phyloP scores from a whole-genome alignment of 2,329 filamentous ascomycete genomes.

The Colletotrichum shisoi region DNA sequence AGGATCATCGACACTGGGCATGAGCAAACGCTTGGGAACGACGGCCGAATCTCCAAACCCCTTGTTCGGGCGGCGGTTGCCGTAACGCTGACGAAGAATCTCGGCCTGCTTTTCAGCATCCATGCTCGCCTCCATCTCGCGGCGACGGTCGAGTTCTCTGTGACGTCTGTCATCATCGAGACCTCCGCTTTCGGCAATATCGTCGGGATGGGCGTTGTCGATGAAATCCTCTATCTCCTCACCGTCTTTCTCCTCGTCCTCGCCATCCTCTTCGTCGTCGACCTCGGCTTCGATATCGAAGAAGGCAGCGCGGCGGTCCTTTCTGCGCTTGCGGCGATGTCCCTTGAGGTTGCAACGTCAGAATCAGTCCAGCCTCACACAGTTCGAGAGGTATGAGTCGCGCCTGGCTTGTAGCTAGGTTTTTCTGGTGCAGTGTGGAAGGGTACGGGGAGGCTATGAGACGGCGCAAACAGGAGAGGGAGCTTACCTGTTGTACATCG shows the following conservation, averaged over 20 bases:
- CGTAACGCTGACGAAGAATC: conserved; percentile 85
- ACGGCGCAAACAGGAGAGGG: not conserved
- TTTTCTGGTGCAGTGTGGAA: not conserved
- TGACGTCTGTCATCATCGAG: conserved; percentile 91
- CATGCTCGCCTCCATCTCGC: conserved; percentile 85
- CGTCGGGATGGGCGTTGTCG: conserved; percentile 89
- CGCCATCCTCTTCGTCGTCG: conserved; percentile 88
- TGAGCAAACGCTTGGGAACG: conserved; percentile 82
- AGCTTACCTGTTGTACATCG: conserved; percentile 70
- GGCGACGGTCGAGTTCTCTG: conserved; percentile 89
- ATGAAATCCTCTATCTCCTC: conserved; percentile 85
- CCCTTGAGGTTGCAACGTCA: conserved; percentile 50
- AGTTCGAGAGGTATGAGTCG: not conserved
- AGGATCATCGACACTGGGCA: conserved; percentile 93
- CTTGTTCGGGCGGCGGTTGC: conserved; percentile 73
- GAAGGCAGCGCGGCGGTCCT: conserved; percentile 81
- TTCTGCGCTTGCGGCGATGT: conserved; percentile 82
- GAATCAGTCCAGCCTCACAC: not conserved
- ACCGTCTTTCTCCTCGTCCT: conserved; percentile 88
- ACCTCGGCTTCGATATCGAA: conserved; percentile 98
- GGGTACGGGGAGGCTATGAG: too few relatives aligned
- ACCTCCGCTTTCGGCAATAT: conserved; percentile 79
- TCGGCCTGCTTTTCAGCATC: conserved; percentile 95
- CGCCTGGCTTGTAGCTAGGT: not conserved
- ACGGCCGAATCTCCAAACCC: conserved; percentile 74